Evolutionary conservation across 192 early-diverging fungal genomes (phyloP).

Genomic region (Phlyctochytrium arcticum): DNA sequence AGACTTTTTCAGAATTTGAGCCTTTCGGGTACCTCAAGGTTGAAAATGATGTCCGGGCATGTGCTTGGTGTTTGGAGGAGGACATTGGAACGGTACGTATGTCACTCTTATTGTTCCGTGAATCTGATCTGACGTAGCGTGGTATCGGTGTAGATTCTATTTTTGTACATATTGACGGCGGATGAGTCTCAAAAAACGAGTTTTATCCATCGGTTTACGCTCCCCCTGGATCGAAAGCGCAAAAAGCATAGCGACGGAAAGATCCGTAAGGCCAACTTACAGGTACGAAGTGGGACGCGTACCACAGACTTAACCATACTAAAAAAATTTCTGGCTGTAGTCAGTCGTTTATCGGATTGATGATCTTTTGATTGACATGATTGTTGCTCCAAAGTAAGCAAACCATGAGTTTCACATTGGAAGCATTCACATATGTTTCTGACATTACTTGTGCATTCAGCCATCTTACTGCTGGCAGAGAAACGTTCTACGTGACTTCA

Average conservation of each 20-base stretch:
- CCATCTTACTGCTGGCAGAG: conserved; percentile 32
- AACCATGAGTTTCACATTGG: not conserved
- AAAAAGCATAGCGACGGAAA: no score
- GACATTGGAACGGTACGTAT: not conserved
- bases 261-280: no score
- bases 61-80: conserved; percentile 41
- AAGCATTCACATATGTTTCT: not conserved
- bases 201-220: conserved; percentile 22
- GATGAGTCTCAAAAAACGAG: not conserved
- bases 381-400: conserved; percentile 29
- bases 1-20: conserved; percentile 21
- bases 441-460: conserved; percentile 13
- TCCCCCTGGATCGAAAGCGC: conserved; percentile 24
- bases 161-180: conserved; percentile 6
- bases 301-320: no score
- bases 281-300: no score
- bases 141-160: conserved; percentile 6
- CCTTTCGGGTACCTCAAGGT: conserved; percentile 28
- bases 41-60: conserved; percentile 1
- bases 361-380: conserved; percentile 31
- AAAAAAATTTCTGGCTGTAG: not conserved
- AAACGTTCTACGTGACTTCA: conserved; percentile 36
- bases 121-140: not conserved
- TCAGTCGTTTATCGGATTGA: conserved; percentile 35
- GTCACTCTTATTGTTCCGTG: not conserved